These are phyloP conservation scores for Coprinopsis sp. DNA, from an alignment of 768 basidiomycete genomes.

Conservation along the genomic window DNA sequence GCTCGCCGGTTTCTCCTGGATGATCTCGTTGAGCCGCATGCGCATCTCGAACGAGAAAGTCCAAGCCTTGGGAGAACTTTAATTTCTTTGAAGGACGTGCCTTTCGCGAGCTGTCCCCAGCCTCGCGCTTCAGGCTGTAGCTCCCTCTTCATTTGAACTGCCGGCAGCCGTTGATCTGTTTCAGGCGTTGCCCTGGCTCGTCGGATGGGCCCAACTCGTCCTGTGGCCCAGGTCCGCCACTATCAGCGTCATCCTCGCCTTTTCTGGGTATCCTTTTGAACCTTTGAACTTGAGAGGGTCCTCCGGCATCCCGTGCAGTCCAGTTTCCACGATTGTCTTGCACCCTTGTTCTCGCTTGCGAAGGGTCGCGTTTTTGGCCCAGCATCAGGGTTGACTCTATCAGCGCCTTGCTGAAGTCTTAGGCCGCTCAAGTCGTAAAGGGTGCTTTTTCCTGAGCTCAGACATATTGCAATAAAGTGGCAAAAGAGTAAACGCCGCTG, in stretches of 20 bases:
- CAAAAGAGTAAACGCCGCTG: no score
- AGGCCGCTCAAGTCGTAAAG: slow-evolving; percentile 63
- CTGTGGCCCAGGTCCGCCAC: slow-evolving; percentile 6
- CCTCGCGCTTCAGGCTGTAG: no score
- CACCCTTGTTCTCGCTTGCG: slow-evolving; percentile 29
- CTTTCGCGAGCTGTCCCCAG: no score
- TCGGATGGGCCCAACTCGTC: no score
- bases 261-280: slow-evolving; percentile 9
- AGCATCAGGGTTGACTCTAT: slow-evolving; percentile 48
- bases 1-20: background rate
- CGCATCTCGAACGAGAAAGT: slow-evolving; percentile 41
- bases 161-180: no score
- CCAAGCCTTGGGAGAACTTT: slow-evolving; percentile 45
- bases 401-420: slow-evolving; percentile 61
- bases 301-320: slow-evolving; percentile 65
- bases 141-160: no score
- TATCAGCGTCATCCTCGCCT: slow-evolving; percentile 11
- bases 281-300: slow-evolving; percentile 33
- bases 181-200: no score
- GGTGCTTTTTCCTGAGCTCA: slow-evolving; percentile 40
- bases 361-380: slow-evolving; percentile 22
- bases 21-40: background rate
- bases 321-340: slow-evolving; percentile 54
- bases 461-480: no score
- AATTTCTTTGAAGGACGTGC: slow-evolving; percentile 29